phyloP scores from a whole-genome alignment of 176 grass and related monocot genomes.

The Avena sativa region DNA sequence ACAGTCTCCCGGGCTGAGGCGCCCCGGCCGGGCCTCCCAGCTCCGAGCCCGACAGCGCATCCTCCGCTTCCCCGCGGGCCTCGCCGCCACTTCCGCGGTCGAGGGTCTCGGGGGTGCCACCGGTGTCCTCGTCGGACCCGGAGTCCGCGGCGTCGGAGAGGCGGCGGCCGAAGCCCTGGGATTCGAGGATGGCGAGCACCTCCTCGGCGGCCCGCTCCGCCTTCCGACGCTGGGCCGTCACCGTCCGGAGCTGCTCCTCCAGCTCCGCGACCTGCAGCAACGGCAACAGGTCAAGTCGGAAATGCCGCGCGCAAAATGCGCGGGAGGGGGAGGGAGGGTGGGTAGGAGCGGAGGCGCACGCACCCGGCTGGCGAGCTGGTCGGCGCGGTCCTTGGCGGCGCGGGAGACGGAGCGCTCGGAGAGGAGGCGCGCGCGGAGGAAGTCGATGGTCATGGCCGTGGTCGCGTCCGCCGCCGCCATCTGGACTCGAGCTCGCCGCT shows the following conservation, averaged over 20 bases:
- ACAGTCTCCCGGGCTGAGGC: constrained; percentile 56
- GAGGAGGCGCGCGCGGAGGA: constrained; percentile 94
- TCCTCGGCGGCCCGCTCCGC: constrained; percentile 70
- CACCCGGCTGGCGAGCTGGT: constrained; percentile 77
- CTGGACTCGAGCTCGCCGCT: background rate
- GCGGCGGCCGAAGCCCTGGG: constrained; percentile 55
- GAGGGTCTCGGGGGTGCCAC: constrained; percentile 6
- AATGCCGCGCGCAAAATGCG: background rate
- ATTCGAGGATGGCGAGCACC: constrained; percentile 71
- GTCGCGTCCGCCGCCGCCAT: constrained; percentile 51
- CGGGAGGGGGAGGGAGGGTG: background rate
- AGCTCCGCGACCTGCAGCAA: constrained; percentile 46
- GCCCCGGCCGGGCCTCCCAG: constrained; percentile 25
- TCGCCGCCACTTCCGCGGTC: constrained; percentile 7
- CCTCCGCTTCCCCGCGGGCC: constrained; percentile 57
- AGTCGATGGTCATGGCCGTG: constrained; percentile 94
- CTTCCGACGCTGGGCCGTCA: constrained; percentile 58
- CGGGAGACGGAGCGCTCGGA: constrained; percentile 91
- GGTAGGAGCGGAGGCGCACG: background rate
- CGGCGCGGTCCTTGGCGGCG: constrained; percentile 81
- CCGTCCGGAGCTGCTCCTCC: constrained; percentile 57
- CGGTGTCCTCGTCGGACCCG: constrained; percentile 51
- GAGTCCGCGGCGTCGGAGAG: constrained; percentile 61
- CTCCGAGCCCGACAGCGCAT: constrained; percentile 68
- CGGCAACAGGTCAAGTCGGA: background rate